Evolutionary conservation across 2,329 filamentous ascomycete genomes (phyloP), one percentile per base, ranked within the genome.

Genomic region (Colletotrichum gigasporum): DNA sequence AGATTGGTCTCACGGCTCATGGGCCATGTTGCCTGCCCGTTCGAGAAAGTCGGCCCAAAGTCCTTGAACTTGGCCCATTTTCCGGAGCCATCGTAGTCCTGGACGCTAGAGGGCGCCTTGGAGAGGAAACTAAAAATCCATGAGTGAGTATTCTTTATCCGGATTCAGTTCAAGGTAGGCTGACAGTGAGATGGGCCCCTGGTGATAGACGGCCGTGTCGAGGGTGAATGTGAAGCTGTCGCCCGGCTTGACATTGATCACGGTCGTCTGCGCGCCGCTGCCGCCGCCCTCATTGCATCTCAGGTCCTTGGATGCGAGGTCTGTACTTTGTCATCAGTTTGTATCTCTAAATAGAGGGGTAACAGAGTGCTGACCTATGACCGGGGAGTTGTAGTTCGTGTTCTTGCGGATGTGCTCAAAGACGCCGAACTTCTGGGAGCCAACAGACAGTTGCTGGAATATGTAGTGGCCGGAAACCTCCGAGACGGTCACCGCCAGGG

Each of bases 11-110:
- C 57, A 75, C 74, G 70, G 3, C 63, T 34, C 56, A 78, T 65
- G 32, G 71, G 69, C 75, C 76, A 79, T 6, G 56, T 67, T 3
- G 74, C 70, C 16, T 69, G 56, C 5, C 71, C 71, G 47, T 71
- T 70, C 20, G 66, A 73, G 68, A 79, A 78, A 26, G 72, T 72
- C 20, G 77, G 76, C 26, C 69, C 75, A 57, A 76, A 70, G 62
- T 79, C 76, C 64, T 74, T 73, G 68, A 80, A 75, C 71, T 80
- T 80, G 69, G 75, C 75, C 78, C 78, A 80, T 35, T 73, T 71
- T 16, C 76, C 77, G 50, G 73, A 74, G 32, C 75, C 78, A 44
- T 77, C 73, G 68, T 79, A 80, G 30, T 71, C 70, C 5, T 72
- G 67, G 7, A 74, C 76, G 39, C 73, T 68, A 30, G 72, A 67